phyloP scores from a whole-genome alignment of 371 early-diverging fungal genomes.

The Circinella minor region DNA sequence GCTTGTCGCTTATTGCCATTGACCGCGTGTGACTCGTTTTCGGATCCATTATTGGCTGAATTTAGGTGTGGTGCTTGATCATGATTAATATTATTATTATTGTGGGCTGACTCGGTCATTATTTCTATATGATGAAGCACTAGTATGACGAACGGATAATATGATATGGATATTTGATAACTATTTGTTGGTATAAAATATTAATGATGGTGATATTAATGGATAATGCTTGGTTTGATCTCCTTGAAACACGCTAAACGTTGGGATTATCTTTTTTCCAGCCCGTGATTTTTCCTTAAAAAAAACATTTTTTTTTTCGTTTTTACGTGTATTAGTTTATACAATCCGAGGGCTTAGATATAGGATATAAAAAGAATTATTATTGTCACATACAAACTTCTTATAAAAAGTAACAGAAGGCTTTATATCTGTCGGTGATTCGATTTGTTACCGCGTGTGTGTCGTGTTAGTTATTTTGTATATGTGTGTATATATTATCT shows the following conservation, averaged over 20 bases:
- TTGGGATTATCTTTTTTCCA: neutral
- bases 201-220: too few species aligned
- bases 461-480: neutral
- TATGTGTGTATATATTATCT: too few species aligned
- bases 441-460: conserved; percentile 7
- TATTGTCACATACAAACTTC: neutral
- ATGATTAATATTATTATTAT: neutral
- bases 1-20: conserved; percentile 18
- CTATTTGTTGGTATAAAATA: too few species aligned
- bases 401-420: neutral
- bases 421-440: neutral
- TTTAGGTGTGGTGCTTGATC: too few species aligned
- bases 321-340: too few species aligned
- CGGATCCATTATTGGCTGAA: neutral
- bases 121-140: neutral
- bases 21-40: conserved; percentile 24
- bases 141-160: too few species aligned
- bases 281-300: too few species aligned
- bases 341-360: too few species aligned
- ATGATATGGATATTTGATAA: too few species aligned
- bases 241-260: neutral
- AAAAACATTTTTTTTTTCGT: too few species aligned
- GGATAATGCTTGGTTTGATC: too few species aligned
- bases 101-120: conserved; percentile 8
- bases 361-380: too few species aligned